phyloP scores from a whole-genome alignment of 352 stramenopile genomes.

The Phytophthora syringae region DNA sequence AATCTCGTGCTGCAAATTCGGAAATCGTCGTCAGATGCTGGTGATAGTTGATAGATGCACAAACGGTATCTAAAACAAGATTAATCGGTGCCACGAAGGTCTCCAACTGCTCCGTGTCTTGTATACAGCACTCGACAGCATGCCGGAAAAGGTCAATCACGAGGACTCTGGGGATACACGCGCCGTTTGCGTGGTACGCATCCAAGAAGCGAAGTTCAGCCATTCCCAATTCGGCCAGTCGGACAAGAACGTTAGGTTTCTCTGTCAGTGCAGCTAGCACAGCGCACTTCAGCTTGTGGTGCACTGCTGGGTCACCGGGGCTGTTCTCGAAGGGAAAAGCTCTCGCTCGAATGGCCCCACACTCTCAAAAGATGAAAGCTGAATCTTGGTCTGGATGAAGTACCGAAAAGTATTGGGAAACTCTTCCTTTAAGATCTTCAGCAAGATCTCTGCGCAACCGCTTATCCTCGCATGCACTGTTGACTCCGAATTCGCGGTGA shows the following conservation, averaged over 20 bases:
- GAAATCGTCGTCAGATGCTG: conserved; percentile 79
- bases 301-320: conserved; percentile 58
- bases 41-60: conserved; percentile 78
- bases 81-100: conserved; percentile 59
- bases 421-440: conserved; percentile 68
- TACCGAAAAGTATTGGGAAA: conserved; percentile 84
- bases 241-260: conserved; percentile 47
- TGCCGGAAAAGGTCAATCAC: conserved; percentile 67
- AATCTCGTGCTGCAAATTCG: conserved; percentile 72
- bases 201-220: conserved; percentile 75
- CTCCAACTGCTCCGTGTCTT: conserved; percentile 47
- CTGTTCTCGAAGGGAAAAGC: conserved; percentile 60
- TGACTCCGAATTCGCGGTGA: conserved; percentile 45
- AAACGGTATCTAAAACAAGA: conserved; percentile 61
- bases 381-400: conserved; percentile 69
- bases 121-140: conserved; percentile 58
- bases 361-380: conserved; percentile 78
- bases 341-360: conserved; percentile 73
- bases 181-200: conserved; percentile 50
- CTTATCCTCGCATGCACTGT: conserved; percentile 60
- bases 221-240: conserved; percentile 61
- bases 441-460: conserved; percentile 71
- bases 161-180: conserved; percentile 54
- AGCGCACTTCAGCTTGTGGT: conserved; percentile 61
- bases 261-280: conserved; percentile 63